Evolutionary conservation across 179 eudicot genomes (phyloP), one percentile per base, ranked within the genome.

Genomic region (Drosera spatulata): DNA sequence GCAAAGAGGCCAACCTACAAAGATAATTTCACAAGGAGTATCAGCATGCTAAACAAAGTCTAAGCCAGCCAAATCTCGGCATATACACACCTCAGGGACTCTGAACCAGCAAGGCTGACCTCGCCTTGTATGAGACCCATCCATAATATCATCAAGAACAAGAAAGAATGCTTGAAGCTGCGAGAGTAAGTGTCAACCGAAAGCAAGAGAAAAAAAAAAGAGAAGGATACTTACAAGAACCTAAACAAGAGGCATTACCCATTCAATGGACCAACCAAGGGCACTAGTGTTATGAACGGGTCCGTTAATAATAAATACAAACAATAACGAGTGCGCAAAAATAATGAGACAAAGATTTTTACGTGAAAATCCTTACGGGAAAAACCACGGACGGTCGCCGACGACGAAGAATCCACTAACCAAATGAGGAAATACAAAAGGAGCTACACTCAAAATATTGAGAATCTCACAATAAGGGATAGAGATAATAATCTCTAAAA

Each of bases 201-300:
- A 1, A 38, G 52, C 41, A 44, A 56, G 66, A 43, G 6, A 49
- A 5, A 15, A 2, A 5, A 15, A 2, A 8, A 40, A 46, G 15
- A 2, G 11, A 59, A 15, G 33, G 12, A 2, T 15, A 6, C 41
- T 22, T 22, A 22, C 33, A 22, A 22, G 33, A 22, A 22, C 33
- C 33, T 22, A 22, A 47, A 44, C 6, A n/a, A 14, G 50, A n/a
- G 50, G 52, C 45, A 42, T 48, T 83, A 87, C 97, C 97, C 97
- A 90, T 75, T 90, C 97, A 65, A 90, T 81, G 76, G 96, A 90
- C 97, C 97, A 90, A 46, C 97, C 97, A 50, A 90, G 93, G 8
- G 94, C 71, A 58, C 78, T 75, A n/a, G n/a, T n/a, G n/a, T n/a
- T n/a, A n/a, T n/a, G n/a, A n/a, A n/a, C n/a, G n/a, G n/a, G n/a